These are phyloP conservation scores for Diaporthe sp. DNA, from an alignment of 2,329 filamentous ascomycete genomes.

Conservation along the genomic window DNA sequence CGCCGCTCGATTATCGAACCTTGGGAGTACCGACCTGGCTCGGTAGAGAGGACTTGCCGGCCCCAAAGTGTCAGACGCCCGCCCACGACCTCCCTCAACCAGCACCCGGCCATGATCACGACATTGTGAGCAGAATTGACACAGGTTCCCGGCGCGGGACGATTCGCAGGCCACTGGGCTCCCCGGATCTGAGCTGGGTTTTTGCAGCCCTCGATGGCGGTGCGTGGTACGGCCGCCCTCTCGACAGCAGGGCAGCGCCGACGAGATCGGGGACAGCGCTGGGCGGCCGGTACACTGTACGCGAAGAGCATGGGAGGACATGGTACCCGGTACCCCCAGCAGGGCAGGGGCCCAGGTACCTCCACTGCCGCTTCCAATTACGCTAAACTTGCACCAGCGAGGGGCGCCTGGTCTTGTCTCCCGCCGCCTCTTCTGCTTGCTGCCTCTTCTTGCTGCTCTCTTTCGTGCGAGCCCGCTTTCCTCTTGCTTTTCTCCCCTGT, in stretches of 20 bases:
- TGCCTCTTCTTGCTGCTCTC: slow-evolving; percentile 37
- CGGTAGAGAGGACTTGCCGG: slow-evolving; percentile 14
- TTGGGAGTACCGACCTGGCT: slow-evolving; percentile 12
- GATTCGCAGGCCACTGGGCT: not conserved
- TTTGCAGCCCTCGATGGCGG: slow-evolving; percentile 12
- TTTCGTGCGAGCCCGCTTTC: slow-evolving; percentile 32
- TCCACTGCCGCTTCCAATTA: slow-evolving; percentile 39
- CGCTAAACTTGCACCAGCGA: slow-evolving; percentile 40
- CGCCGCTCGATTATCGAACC: slow-evolving; percentile 23
- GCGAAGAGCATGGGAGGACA: not conserved
- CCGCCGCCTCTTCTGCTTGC: slow-evolving; percentile 39
- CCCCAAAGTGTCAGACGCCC: slow-evolving; percentile 28
- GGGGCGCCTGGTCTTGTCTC: slow-evolving; percentile 40
- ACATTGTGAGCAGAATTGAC: slow-evolving; percentile 24
- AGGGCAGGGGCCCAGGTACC: slow-evolving; percentile 35
- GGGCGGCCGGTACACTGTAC: slow-evolving; percentile 12
- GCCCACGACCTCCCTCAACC: slow-evolving; percentile 10
- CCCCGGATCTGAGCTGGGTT: not conserved
- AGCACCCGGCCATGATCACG: not conserved
- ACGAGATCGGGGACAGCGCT: slow-evolving; percentile 22
- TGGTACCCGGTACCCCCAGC: slow-evolving; percentile 26
- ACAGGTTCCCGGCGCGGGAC: not conserved
- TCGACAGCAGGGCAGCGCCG: not conserved
- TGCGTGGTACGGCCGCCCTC: slow-evolving; percentile 7
- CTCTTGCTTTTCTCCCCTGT: slow-evolving; percentile 30